Base-by-base conservation (phyloP, 176 grass and related monocot species). In the Phoenix dactylifera region DNA sequence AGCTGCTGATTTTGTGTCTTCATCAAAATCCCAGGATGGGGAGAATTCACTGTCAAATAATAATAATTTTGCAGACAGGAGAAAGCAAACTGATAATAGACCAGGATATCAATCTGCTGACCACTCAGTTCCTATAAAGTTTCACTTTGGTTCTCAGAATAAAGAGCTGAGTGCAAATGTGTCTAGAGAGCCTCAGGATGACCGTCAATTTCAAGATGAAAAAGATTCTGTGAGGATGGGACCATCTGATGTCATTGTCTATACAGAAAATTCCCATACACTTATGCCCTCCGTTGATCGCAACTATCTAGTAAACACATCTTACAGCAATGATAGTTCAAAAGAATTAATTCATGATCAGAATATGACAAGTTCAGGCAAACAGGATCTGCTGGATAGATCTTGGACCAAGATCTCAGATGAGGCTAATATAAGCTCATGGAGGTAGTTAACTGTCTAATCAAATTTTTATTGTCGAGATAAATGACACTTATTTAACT, bases 31-130 rank as follows among this genome's bases (percentile, higher is more conserved):
- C 18, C 68, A 73, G 54, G 82, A 79, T 70, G 59, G 55, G 49
- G 81, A 78, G 24, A 72, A 61, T 63, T 44, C 74, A 78, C 64
- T 58, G 66, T 76, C 77, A 15, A 70, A 64, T 32, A 74, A 63
- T 39, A 52, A 26, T 58, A 78, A 85, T 70, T 22, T 62, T n/a
- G n/a, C 25, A 59, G 77, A 71, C 58, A 72, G 18, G 17, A 72
- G 51, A 69, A 64, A 57, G 66, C 74, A 79, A 60, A 20, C 78
- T 23, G 39, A 62, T 71, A 76, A 57, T 49, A 85, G 9, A 24
- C 66, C 26, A 67, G 68, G 72, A 53, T 52, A 30, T 51, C 72
- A 73, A 62, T 51, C 63, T 74, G 60, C 20, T 73, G 76, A 63
- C 55, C 69, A 61, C 72, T 30, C 61, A 55, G 49, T 72, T 61